Percentiles rank a stretch among this genome's conserved stretches.
These are phyloP conservation scores for Dendryphion nanum DNA, from an alignment of 2,329 filamentous ascomycete genomes.

Conservation along the genomic window DNA sequence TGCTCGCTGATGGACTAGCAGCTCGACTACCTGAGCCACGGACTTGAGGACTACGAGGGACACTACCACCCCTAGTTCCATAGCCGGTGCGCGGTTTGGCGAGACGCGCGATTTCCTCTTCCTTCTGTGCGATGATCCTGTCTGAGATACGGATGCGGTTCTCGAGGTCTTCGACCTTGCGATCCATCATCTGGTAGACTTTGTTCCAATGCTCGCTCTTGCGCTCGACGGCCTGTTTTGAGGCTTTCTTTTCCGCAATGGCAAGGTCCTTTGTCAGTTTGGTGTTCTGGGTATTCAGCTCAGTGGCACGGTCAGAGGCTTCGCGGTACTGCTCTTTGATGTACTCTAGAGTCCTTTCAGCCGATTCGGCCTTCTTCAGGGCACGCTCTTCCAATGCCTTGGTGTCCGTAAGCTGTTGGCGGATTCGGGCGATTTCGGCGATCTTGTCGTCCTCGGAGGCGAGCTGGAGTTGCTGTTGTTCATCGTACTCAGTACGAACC, in stretches of 20 bases:
- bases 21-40: conserved; percentile 23
- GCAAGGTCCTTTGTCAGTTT: conserved; percentile 14
- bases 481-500: conserved; percentile 10
- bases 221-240: conserved; percentile 15
- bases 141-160: conserved; percentile 14
- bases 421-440: conserved; percentile 21
- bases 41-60: conserved; percentile 23
- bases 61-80: conserved; percentile 28
- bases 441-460: conserved; percentile 22
- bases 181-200: conserved; percentile 8
- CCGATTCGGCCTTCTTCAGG: conserved; percentile 29
- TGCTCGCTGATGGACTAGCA: conserved; percentile 22
- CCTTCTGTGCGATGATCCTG: conserved; percentile 14
- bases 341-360: conserved; percentile 54
- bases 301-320: conserved; percentile 12
- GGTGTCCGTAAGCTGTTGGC: conserved; percentile 18
- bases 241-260: conserved; percentile 6
- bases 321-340: conserved; percentile 55
- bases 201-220: conserved; percentile 17
- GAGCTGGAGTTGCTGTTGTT: conserved; percentile 16
- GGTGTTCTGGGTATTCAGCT: conserved; percentile 8
- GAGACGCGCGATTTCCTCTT: conserved; percentile 21
- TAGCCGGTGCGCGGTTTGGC: conserved; percentile 19
- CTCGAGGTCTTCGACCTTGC: conserved; percentile 7
- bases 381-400: conserved; percentile 20